Percentiles rank a stretch among this genome's conserved stretches.
phyloP scores from a whole-genome alignment of 1,284 basidiomycete species.

The Puccinia sorghi region DNA sequence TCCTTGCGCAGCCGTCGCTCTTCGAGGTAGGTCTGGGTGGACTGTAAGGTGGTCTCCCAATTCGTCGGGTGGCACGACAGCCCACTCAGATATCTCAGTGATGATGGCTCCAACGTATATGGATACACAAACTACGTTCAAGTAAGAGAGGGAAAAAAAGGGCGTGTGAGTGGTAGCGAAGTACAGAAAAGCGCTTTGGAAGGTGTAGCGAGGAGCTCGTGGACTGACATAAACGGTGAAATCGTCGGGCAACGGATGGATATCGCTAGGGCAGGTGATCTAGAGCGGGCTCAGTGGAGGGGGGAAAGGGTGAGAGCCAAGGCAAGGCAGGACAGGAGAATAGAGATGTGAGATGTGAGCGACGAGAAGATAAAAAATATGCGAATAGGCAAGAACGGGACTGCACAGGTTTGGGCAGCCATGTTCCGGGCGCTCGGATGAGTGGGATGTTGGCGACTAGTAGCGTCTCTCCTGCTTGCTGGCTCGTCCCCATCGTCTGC shows the following conservation, averaged over 20 bases:
- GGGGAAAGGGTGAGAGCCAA: too few relatives aligned
- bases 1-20: constrained; percentile 25
- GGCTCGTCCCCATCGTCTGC: not conserved
- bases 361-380: not conserved
- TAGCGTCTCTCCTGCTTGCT: constrained; percentile 7
- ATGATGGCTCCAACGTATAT: constrained; percentile 39
- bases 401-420: constrained; percentile 48
- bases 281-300: constrained; percentile 1
- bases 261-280: constrained; percentile 37
- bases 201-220: not conserved
- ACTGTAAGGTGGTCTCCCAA: constrained; percentile 3
- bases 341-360: too few relatives aligned
- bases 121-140: constrained; percentile 46
- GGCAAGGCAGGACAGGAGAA: too few relatives aligned
- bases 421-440: constrained; percentile 49
- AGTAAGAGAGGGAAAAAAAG: not conserved
- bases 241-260: constrained; percentile 47
- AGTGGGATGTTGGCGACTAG: constrained; percentile 29
- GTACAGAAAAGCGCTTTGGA: not conserved
- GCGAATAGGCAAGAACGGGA: not conserved
- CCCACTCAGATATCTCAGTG: constrained; percentile 35
- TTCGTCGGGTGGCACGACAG: constrained; percentile 19
- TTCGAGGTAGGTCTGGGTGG: constrained; percentile 26
- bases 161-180: not conserved
- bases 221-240: constrained; percentile 42